Percentiles rank a stretch among this genome's conserved stretches.
Conservation (phyloP, 2,329 filamentous ascomycete genomes). For the Trichophyton equinum region DNA sequence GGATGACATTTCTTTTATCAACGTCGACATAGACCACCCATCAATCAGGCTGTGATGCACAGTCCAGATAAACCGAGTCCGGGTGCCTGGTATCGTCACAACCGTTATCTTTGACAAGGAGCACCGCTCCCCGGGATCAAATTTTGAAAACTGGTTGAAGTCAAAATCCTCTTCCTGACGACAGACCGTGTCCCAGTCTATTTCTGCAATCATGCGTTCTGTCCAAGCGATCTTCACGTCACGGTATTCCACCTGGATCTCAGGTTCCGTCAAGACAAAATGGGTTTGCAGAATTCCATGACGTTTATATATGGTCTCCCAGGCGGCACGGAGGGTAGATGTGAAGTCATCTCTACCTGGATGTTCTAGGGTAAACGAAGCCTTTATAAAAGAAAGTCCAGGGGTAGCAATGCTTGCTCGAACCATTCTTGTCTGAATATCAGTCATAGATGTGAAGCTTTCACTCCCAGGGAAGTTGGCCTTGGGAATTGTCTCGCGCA, state of each 20-base stretch:
- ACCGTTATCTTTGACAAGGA: not conserved
- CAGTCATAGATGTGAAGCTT: not conserved
- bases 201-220: not conserved
- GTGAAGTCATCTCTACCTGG: not conserved
- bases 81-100: not conserved
- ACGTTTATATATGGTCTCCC: not conserved
- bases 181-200: not conserved
- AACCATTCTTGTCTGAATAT: slow-evolving; percentile 1
- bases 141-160: not conserved
- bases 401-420: not conserved
- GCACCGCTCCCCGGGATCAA: not conserved
- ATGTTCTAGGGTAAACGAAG: slow-evolving; percentile 3
- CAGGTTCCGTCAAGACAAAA: not conserved
- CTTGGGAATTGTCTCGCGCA: not conserved
- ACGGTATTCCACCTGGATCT: not conserved
- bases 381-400: not conserved
- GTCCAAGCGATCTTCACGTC: not conserved
- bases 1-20: not conserved
- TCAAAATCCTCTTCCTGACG: not conserved
- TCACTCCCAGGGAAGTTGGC: not conserved
- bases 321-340: not conserved
- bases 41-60: not conserved
- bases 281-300: not conserved
- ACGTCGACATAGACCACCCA: not conserved
- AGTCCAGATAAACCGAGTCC: not conserved